These are phyloP conservation scores for Psilocybe sp. DNA, from an alignment of 768 basidiomycete genomes.

Conservation along the genomic window DNA sequence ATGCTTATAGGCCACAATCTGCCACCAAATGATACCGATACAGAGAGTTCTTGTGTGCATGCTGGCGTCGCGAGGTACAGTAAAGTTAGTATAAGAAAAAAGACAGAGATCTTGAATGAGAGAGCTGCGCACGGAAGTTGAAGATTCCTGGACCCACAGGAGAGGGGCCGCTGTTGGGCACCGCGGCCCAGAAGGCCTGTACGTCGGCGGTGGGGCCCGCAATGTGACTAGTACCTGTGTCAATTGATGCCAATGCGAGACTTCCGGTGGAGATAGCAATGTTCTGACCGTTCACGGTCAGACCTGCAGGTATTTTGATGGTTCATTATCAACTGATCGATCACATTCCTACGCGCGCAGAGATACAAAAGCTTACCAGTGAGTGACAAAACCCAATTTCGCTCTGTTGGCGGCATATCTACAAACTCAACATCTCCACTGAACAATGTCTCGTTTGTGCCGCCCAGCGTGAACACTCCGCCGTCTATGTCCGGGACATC, in stretches of 20 bases:
- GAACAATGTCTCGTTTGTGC: conserved; percentile 58
- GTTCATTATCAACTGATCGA: too few relatives aligned
- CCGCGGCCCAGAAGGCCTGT: conserved; percentile 60
- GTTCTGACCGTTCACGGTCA: conserved; percentile 57
- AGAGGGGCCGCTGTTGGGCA: conserved; percentile 56
- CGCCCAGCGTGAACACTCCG: conserved; percentile 74
- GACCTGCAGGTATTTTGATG: conserved; percentile 29
- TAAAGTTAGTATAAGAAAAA: not conserved
- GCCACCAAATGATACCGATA: conserved; percentile 77
- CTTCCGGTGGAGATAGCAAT: conserved; percentile 40
- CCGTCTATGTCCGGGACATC: conserved; percentile 42
- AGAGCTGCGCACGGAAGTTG: conserved; percentile 61
- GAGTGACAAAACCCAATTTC: conserved; percentile 63
- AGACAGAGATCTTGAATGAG: not conserved
- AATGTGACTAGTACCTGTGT: conserved; percentile 93
- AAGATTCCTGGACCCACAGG: conserved; percentile 60
- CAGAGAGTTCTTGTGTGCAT: conserved; percentile 52
- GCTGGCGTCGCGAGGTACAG: conserved; percentile 39
- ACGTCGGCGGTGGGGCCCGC: conserved; percentile 73
- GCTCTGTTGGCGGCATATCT: conserved; percentile 37
- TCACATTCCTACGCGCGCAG: not conserved
- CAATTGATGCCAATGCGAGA: conserved; percentile 70
- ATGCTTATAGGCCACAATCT: conserved; percentile 72
- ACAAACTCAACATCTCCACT: conserved; percentile 70
- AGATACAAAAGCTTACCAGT: conserved; percentile 33